phyloP scores from a whole-genome alignment of 1,284 basidiomycete species.

The Fistulinella cinereoalba region DNA sequence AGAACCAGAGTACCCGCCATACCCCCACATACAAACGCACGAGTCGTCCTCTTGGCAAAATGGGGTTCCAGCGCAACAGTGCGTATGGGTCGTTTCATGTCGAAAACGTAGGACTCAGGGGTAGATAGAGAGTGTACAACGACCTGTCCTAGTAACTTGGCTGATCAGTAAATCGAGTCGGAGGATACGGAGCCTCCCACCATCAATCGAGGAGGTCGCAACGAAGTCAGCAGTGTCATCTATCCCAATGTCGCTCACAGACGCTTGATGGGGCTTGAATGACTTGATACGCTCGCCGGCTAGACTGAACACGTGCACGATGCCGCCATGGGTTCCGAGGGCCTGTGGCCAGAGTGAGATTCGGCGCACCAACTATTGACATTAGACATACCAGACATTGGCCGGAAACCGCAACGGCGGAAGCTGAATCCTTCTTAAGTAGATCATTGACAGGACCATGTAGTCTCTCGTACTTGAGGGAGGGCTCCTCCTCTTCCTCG shows the following conservation, averaged over 20 bases:
- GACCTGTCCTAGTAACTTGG: constrained; percentile 67
- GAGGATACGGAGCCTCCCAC: constrained; percentile 43
- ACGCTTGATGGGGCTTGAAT: constrained; percentile 90
- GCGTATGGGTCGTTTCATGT: constrained; percentile 91
- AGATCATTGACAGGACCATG: constrained; percentile 74
- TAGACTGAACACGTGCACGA: constrained; percentile 84
- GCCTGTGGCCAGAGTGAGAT: constrained; percentile 47
- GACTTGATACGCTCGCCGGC: constrained; percentile 84
- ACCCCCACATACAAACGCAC: constrained; percentile 93
- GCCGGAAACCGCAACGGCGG: constrained; percentile 75
- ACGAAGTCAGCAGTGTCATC: constrained; percentile 89
- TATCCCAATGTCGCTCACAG: constrained; percentile 82
- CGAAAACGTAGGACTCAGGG: constrained; percentile 83
- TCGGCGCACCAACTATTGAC: constrained; percentile 1
- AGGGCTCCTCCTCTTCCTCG: constrained; percentile 76
- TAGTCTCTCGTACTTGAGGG: constrained; percentile 88
- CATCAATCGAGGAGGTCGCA: constrained; percentile 92
- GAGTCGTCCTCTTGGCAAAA: constrained; percentile 77
- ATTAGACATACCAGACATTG: constrained; percentile 62
- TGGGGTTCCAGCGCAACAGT: constrained; percentile 89
- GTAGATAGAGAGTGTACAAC: constrained; percentile 84
- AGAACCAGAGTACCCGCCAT: constrained; percentile 85
- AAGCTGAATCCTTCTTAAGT: constrained; percentile 87
- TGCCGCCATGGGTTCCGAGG: constrained; percentile 88
- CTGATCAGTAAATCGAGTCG: constrained; percentile 11